These are phyloP conservation scores for Boletus huronensis DNA, from an alignment of 768 basidiomycete species.

Conservation along the genomic window DNA sequence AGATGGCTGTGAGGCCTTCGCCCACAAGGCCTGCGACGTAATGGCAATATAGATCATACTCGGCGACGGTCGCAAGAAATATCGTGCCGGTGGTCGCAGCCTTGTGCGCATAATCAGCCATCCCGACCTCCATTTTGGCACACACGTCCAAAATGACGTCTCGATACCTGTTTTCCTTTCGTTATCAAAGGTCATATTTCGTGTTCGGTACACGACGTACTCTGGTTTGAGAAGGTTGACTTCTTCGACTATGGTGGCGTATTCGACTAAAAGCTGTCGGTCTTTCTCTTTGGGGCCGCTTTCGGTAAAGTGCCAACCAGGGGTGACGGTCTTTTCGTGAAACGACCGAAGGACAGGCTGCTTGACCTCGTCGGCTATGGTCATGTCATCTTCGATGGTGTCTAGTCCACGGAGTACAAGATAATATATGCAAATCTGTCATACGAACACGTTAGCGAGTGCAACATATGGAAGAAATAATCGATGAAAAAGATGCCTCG, in stretches of 20 bases:
- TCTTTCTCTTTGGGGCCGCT: slow-evolving; percentile 88
- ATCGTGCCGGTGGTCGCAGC: slow-evolving; percentile 67
- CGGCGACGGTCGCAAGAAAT: slow-evolving; percentile 70
- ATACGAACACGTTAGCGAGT: not conserved
- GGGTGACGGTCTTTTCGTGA: slow-evolving; percentile 71
- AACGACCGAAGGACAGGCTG: slow-evolving; percentile 82
- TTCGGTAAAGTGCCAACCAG: slow-evolving; percentile 84
- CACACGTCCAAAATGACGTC: slow-evolving; percentile 79
- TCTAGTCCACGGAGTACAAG: slow-evolving; percentile 92
- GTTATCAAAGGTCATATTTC: slow-evolving; percentile 1
- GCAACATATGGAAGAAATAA: not conserved
- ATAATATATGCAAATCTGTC: slow-evolving; percentile 91
- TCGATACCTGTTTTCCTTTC: slow-evolving; percentile 50
- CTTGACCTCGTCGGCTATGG: slow-evolving; percentile 81
- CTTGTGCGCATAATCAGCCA: slow-evolving; percentile 93
- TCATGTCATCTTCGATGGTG: slow-evolving; percentile 99
- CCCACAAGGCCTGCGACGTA: slow-evolving; percentile 98
- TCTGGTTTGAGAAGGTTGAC: slow-evolving; percentile 60
- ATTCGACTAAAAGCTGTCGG: slow-evolving; percentile 78
- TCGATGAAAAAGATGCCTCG: not conserved
- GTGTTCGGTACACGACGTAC: slow-evolving; percentile 35
- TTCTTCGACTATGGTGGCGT: slow-evolving; percentile 77
- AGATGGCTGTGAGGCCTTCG: slow-evolving; percentile 88
- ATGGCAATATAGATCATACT: slow-evolving; percentile 98
- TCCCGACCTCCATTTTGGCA: slow-evolving; percentile 86